phyloP scores from a whole-genome alignment of 1,284 basidiomycete species.

The Ustilago tritici region DNA sequence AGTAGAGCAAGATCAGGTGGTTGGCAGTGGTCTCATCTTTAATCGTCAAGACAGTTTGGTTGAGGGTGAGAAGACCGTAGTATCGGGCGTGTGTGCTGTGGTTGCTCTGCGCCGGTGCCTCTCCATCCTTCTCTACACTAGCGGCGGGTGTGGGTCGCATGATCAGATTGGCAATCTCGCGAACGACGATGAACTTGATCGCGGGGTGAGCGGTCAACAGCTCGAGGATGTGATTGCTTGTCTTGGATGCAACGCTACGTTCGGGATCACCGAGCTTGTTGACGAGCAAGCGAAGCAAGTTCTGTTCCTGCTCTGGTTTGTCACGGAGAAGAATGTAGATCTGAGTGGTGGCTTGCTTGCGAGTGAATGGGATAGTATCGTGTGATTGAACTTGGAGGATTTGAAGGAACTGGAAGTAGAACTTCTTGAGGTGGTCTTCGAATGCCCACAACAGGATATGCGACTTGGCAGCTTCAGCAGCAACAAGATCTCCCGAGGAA shows the following conservation, averaged over 20 bases:
- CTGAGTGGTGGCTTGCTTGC: constrained; percentile 78
- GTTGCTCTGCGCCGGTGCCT: constrained; percentile 29
- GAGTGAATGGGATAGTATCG: constrained; percentile 88
- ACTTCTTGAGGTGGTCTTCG: constrained; percentile 97
- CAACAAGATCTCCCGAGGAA: constrained; percentile 27
- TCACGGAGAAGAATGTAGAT: constrained; percentile 84
- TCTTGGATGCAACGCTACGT: constrained; percentile 86
- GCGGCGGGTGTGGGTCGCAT: constrained; percentile 72
- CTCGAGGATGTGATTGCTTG: constrained; percentile 88
- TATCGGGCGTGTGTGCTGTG: constrained; percentile 79
- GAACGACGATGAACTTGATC: constrained; percentile 91
- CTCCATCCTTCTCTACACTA: constrained; percentile 49
- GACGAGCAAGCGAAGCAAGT: constrained; percentile 87
- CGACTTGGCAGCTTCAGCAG: constrained; percentile 66
- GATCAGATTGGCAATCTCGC: constrained; percentile 85
- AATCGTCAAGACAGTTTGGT: constrained; percentile 86
- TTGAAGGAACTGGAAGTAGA: constrained; percentile 91
- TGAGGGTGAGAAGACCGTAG: constrained; percentile 91
- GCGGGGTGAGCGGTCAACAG: constrained; percentile 89
- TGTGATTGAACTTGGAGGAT: constrained; percentile 88
- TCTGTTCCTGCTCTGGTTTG: constrained; percentile 97
- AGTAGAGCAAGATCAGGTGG: constrained; percentile 89
- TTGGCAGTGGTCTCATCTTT: constrained; percentile 79
- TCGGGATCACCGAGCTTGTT: constrained; percentile 89
- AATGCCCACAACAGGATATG: constrained; percentile 88